Base-by-base conservation (phyloP, 2,329 filamentous ascomycete species). In the Cercospora sp. region DNA sequence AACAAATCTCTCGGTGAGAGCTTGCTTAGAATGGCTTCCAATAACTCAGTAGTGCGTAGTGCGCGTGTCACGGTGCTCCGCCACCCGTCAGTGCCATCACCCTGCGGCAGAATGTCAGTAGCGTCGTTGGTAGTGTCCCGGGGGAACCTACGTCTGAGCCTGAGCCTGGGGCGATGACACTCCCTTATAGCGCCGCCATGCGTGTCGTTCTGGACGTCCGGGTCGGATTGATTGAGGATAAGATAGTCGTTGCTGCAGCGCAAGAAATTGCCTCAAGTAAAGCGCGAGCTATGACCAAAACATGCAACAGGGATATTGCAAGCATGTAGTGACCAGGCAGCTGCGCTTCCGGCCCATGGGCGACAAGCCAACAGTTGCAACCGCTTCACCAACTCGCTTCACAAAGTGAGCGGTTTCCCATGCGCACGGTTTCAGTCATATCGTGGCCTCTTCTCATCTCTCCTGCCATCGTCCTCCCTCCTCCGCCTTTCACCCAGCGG, bases 401-500 rank as follows among this genome's bases (percentile, higher is more conserved):
- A 30, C 2, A 13, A 10, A 36, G 5, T 13, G 55, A 59, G n/a
- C 30, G 31, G 30, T 36, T 10, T 36, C 55, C 9, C n/a, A n/a
- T 9, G 16, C 18, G n/a, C 18, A 39, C 20, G 23, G 45, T n/a
- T 66, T 76, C 75, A 77, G 55, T 81, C 80, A 60, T 81, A 77
- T 61, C 79, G 78, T 23, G 77, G 75, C 67, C 83, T 79, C 72
- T 85, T 85, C 10, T 83, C 80, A 33, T 81, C 77, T 67, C 79
- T 75, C 3, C 77, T 75, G 6, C 78, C 79, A 28, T 80, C 80
- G 55, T 76, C 76, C 5, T 79, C 76, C 57, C 82, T 77, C 59
- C 81, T 75, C 75, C 84, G 87, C 60, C 89, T 81, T 72, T 90
- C 87, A 0, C 90, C 90, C 23, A 94, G 80, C 1, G 90, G 89